Conservation (phyloP, 352 stramenopile genomes). For the Pythium rishiriense region DNA sequence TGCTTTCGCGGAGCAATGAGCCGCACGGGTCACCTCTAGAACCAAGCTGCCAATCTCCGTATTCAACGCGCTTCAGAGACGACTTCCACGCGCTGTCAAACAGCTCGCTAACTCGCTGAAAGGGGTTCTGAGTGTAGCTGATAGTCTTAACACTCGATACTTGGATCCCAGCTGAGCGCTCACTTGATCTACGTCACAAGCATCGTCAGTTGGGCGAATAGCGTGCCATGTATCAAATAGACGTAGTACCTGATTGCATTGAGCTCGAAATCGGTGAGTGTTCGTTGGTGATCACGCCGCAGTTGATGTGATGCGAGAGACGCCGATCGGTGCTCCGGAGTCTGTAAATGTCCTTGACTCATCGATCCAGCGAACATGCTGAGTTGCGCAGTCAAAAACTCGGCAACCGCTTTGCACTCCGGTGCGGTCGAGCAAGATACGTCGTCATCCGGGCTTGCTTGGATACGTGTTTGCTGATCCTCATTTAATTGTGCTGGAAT, state of each 20-base stretch:
- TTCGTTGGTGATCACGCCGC: slow-evolving; percentile 26
- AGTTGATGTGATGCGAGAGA: slow-evolving; percentile 18
- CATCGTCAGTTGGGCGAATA: not conserved
- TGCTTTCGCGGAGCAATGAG: slow-evolving; percentile 11
- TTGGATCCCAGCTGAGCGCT: not conserved
- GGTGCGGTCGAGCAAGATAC: not conserved
- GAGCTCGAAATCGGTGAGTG: slow-evolving; percentile 16
- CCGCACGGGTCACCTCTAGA: not conserved
- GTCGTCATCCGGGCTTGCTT: slow-evolving; percentile 13
- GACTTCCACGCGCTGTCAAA: slow-evolving; percentile 24
- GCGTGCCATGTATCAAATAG: not conserved
- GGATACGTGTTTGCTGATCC: not conserved
- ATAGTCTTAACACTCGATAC: not conserved
- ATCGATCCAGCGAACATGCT: slow-evolving; percentile 12
- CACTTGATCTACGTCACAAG: not conserved
- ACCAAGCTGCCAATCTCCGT: slow-evolving; percentile 21
- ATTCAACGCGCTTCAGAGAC: slow-evolving; percentile 26
- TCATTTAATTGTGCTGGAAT: not conserved
- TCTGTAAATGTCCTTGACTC: not conserved
- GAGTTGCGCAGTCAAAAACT: slow-evolving; percentile 18
- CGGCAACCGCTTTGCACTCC: slow-evolving; percentile 16
- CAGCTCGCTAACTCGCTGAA: slow-evolving; percentile 15
- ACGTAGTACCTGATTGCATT: slow-evolving; percentile 17
- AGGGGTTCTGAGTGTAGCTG: slow-evolving; percentile 11
- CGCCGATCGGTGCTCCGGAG: not conserved